phyloP scores from a whole-genome alignment of 2,329 filamentous ascomycete genomes.

The Calonectria henricotiae region DNA sequence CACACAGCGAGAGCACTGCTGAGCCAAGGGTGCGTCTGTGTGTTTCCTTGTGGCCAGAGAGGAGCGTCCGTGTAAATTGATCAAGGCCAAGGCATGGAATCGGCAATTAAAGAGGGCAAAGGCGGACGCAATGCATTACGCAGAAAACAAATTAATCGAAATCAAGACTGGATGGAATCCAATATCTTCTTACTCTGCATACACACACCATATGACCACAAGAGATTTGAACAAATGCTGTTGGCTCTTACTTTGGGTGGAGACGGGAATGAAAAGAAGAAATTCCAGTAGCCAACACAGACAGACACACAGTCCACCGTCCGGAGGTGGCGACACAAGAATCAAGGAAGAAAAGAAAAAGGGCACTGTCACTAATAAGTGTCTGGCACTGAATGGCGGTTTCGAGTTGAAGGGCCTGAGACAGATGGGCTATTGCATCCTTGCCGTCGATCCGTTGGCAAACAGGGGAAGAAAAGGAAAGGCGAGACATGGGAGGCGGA shows the following conservation, averaged over 20 bases:
- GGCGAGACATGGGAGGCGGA: slow-evolving; percentile 6
- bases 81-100: slow-evolving; percentile 15
- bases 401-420: slow-evolving; percentile 35
- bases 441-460: slow-evolving; percentile 21
- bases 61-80: slow-evolving; percentile 22
- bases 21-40: slow-evolving; percentile 25
- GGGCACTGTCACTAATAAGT: slow-evolving; percentile 9
- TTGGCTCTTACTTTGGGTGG: neutral
- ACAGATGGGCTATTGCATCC: slow-evolving; percentile 20
- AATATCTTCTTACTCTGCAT: neutral
- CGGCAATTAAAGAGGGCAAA: slow-evolving; percentile 8
- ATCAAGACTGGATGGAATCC: slow-evolving; percentile 20
- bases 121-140: slow-evolving; percentile 16
- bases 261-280: neutral
- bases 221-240: too few relatives aligned
- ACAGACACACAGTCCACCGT: neutral
- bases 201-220: too few relatives aligned
- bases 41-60: slow-evolving; percentile 16
- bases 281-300: neutral
- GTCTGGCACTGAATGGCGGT: slow-evolving; percentile 23
- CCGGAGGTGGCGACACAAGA: neutral
- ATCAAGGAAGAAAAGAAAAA: neutral
- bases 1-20: neutral
- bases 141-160: slow-evolving; percentile 5
- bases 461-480: slow-evolving; percentile 11